Base-by-base conservation (phyloP, 2,329 filamentous ascomycete genomes). In the Fusarium buharicum region DNA sequence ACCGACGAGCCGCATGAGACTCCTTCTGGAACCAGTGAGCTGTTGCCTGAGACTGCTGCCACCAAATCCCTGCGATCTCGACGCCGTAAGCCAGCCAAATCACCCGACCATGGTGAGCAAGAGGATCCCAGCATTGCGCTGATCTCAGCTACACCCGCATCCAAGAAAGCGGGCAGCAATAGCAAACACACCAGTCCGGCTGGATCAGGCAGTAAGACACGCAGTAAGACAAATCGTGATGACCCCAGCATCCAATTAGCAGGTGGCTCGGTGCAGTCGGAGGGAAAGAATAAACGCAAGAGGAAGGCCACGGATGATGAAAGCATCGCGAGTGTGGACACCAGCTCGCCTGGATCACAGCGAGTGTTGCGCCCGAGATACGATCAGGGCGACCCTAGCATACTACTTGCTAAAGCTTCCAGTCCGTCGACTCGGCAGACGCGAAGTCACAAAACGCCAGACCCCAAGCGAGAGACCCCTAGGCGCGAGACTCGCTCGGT, bases 41-140 rank as follows among this genome's bases (percentile, higher is more conserved):
- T 58, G 37, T 59, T 60, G 47, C 50, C 62, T 6, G 74, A 75
- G 13, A 43, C 67, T n/a, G 49, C 63, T 33, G 71, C 72, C 41
- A 69, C 69, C 10, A 66, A 73, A 45, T 70, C 73, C 14, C 64
- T 74, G 22, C 73, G 74, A 28, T 72, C 72, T 58, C 69, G 69
- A 20, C 65, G 65, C 27, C 72, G 71, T 31, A 59, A 58, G 39
- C 66, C 58, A 50, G 66, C 49, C 14, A 59, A 59, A 59, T 70
- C 70, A 20, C 62, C 55, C 17, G 71, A 69, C 14, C 56, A 59
- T 5, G 54, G 46, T 54, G 63, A 68, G 31, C 55, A 53, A n/a
- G 50, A 53, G 10, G 74, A 76, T 46, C 72, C 74, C 4, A 75
- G 72, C 43, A 48, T 73, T n/a, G 54, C 58, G 27, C 57, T 76